Evolutionary conservation across 768 basidiomycete species (phyloP).

Genomic region (Boletus rubropictus): DNA sequence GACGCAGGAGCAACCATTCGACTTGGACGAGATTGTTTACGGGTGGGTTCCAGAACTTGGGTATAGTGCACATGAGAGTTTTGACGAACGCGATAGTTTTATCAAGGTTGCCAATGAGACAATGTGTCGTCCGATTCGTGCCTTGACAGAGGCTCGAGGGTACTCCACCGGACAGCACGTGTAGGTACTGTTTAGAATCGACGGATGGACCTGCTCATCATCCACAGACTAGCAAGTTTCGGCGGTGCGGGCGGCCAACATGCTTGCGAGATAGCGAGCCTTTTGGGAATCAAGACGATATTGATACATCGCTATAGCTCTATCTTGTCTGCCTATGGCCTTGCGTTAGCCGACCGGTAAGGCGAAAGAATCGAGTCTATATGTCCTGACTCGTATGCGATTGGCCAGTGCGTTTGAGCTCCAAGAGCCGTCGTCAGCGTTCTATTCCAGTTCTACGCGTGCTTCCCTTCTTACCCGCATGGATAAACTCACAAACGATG

Average conservation of each 20-base stretch:
- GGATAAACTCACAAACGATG: constrained; percentile 59
- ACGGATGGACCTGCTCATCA: neutral
- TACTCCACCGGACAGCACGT: constrained; percentile 75
- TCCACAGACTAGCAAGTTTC: constrained; percentile 68
- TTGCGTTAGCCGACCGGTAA: constrained; percentile 80
- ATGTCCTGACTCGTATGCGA: neutral
- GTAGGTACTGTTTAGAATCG: constrained; percentile 26
- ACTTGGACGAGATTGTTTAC: constrained; percentile 81
- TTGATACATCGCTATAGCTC: constrained; percentile 89
- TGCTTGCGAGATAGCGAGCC: constrained; percentile 84
- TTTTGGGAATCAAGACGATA: constrained; percentile 83
- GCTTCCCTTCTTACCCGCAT: constrained; percentile 55
- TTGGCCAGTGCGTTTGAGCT: constrained; percentile 68
- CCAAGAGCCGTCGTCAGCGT: constrained; percentile 84
- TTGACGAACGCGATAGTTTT: constrained; percentile 47
- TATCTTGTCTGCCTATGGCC: constrained; percentile 88
- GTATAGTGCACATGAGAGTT: neutral
- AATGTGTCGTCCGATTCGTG: constrained; percentile 90
- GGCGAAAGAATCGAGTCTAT: constrained; percentile 2
- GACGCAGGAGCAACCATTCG: constrained; percentile 50
- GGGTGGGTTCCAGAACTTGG: constrained; percentile 45
- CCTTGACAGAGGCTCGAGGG: constrained; percentile 85
- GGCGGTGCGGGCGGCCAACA: constrained; percentile 91
- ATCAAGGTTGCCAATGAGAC: constrained; percentile 97
- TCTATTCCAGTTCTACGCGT: constrained; percentile 59